Conservation (phyloP, 768 basidiomycete species). For the Glaciozyma antarctica region DNA sequence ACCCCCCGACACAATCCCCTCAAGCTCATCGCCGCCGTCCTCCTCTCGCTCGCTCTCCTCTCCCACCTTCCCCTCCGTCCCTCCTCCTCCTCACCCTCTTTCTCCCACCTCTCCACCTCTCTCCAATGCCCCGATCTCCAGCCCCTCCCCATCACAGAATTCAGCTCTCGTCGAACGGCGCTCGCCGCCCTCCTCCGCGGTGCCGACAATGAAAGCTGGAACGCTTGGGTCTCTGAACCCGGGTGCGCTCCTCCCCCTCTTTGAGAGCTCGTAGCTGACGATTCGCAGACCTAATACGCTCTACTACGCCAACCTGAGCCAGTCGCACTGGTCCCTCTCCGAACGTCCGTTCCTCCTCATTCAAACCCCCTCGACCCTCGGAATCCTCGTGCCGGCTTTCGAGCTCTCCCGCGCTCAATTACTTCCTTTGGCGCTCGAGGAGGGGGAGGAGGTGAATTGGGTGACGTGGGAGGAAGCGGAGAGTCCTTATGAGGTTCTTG, state of each 20-base stretch:
- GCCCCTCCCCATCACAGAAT: conserved; percentile 1
- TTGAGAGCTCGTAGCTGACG: neutral
- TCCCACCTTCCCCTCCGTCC: neutral
- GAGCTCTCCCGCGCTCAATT: conserved; percentile 16
- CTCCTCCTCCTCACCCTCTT: neutral
- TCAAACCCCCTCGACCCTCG: conserved; percentile 2
- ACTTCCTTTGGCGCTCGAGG: conserved; percentile 3
- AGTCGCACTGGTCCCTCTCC: conserved; percentile 5
- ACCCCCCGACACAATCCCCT: too few relatives aligned
- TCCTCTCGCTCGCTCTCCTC: neutral
- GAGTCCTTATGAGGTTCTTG: conserved; percentile 9
- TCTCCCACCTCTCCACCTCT: neutral
- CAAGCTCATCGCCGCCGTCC: neutral
- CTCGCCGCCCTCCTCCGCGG: neutral
- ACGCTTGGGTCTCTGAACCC: conserved; percentile 12
- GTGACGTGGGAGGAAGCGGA: conserved; percentile 15
- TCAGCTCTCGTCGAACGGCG: conserved; percentile 1
- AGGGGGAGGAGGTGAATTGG: conserved; percentile 7
- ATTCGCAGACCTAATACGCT: conserved; percentile 10
- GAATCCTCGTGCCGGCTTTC: conserved; percentile 17
- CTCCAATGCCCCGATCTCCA: conserved; percentile 10
- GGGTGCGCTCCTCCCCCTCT: neutral
- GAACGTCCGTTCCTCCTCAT: conserved; percentile 15
- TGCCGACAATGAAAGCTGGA: neutral
- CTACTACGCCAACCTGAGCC: conserved; percentile 11